Evolutionary conservation across 345 rosid genomes (phyloP), one percentile per base, ranked within the genome.

Genomic region (Eutrema japonicum): DNA sequence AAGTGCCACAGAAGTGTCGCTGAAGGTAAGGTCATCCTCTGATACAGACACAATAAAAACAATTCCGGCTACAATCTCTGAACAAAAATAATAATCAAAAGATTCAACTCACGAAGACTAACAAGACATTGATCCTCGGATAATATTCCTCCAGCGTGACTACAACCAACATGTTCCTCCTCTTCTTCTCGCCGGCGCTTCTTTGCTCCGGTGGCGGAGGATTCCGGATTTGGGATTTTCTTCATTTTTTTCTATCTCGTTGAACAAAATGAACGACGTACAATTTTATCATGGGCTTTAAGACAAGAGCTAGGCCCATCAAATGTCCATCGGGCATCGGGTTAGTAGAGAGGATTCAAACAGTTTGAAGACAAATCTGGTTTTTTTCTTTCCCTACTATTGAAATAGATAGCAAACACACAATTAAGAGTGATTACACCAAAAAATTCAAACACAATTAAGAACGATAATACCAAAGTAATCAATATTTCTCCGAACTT

Each of bases 1-100:
- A 51, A 95, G 87, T 30, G 97, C 98, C 16, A 89, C 88, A 76
- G 82, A 72, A 6, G 99, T 90, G 26, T 95, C 99, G 64, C 83
- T 90, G 53, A 95, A 92, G 46, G 84, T 82, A 47, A 90, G 94
- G 38, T 85, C 85, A 72, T 88, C 84, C 84, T 79, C 99, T 92
- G 86, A 11, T 32, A 73, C 52, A 27, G 48, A 54, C 52, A 64
- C 7, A 12, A 10, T 3, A 9, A 22, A 64, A 5, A 27, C 26
- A 9, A 16, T 38, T 29, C 9, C 6, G 1, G n/a, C 6, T 13
- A 10, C 14, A 54, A 51, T 37, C 35, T 43, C 45, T 45, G 13
- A 13, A 18, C 50, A 36, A 36, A 35, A 62, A 22, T 22, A 22
- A 22, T 22, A 22, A 40, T 32, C 5, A 9, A 35, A 13, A 27